Percentiles rank a stretch among this genome's conserved stretches.
Evolutionary conservation across 1,139 yeast species (phyloP).

Genomic region (Lodderomyces pseudojiufengensis): DNA sequence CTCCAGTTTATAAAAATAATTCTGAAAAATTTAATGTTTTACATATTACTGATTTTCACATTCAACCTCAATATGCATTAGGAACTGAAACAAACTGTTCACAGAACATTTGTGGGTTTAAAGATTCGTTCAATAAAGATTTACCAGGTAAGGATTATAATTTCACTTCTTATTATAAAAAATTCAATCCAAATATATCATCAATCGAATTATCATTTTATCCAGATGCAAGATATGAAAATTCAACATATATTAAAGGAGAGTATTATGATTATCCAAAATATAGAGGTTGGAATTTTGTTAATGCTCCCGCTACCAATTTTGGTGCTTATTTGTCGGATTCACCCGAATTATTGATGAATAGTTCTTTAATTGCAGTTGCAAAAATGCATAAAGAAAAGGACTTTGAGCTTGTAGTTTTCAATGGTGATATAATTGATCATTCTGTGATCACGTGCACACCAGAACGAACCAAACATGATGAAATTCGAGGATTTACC

Average conservation of each 20-base stretch:
- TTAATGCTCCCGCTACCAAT: constrained; percentile 51
- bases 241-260: constrained; percentile 36
- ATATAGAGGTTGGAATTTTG: constrained; percentile 37
- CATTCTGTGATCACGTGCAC: constrained; percentile 49
- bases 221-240: constrained; percentile 25
- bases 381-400: constrained; percentile 29
- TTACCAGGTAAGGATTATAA: constrained; percentile 27
- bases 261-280: constrained; percentile 36
- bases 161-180: constrained; percentile 25
- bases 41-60: constrained; percentile 64
- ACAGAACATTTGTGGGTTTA: constrained; percentile 46
- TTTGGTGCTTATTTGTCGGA: constrained; percentile 65
- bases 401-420: constrained; percentile 55
- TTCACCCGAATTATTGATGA: constrained; percentile 57
- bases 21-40: constrained; percentile 51
- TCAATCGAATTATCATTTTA: constrained; percentile 22
- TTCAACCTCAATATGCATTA: constrained; percentile 51
- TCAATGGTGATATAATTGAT: constrained; percentile 70
- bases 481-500: constrained; percentile 50
- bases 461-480: constrained; percentile 47
- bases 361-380: constrained; percentile 50
- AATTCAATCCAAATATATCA: constrained; percentile 20
- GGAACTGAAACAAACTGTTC: constrained; percentile 65
- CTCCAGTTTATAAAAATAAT: constrained; percentile 24
- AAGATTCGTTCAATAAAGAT: constrained; percentile 31